Evolutionary conservation across 345 rosid genomes (phyloP), one percentile per base, ranked within the genome.

Genomic region (Salix udensis): DNA sequence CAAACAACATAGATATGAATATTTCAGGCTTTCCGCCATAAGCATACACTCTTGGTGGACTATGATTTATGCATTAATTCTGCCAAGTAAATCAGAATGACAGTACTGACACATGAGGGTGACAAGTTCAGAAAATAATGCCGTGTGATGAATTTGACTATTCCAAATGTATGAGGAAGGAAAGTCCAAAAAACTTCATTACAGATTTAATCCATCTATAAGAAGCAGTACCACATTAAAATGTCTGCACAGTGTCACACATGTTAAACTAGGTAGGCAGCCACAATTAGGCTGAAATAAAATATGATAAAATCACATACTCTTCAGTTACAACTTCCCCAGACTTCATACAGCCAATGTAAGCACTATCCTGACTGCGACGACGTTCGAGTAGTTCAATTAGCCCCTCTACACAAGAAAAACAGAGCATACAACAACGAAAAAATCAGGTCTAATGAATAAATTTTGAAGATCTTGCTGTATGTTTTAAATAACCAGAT

Each of bases 271-370:
- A 61, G 62, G 44, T 31, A 46, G 31, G 28, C 70, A 73, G 52
- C n/a, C 2, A 26, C 13, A 70, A 61, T 26, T 53, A 71, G 72
- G 31, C 42, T 34, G 48, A 40, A 70, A 39, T 67, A 65, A 80
- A 66, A 80, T 37, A 73, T 7, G 67, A 50, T 28, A 73, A 73
- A 73, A 78, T 73, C 70, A 81, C 82, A 50, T 86, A 96, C 99
- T 83, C 85, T 76, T 90, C 97, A 78, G 88, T 37, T 66, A 93
- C 82, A 67, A 96, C 99, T 21, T 87, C 94, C 73, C 99, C 98
- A 16, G 99, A 93, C 89, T 96, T 96, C 99, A 92, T 96, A 85
- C 99, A 93, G 71, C 98, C 99, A 69, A 93, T 80, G 80, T 96
- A 96, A 71, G 93, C 89, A 79, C 85, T 80, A 82, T 89, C 92